Evolutionary conservation across 331 rosid genomes (phyloP), one percentile per base, ranked within the genome.

Genomic region (Ulmus americana): DNA sequence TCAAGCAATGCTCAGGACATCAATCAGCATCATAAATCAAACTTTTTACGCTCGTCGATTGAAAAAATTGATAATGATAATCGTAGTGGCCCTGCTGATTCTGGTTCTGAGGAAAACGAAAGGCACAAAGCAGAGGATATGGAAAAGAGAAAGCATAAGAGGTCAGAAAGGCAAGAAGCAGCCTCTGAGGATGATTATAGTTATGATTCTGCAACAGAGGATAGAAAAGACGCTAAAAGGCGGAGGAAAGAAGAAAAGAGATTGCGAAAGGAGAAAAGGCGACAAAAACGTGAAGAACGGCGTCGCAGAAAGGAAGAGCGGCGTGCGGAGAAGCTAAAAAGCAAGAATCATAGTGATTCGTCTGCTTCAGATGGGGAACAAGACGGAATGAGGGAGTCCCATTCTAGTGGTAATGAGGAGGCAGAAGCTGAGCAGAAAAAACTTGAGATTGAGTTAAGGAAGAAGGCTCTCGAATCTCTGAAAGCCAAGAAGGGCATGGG

Each of bases 391-490:
- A 78, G 45, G 57, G 95, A 76, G 78, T 59, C 75, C 71, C 69
- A 64, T 77, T 74, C 67, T 57, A 83, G 83, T 66, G 89, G 80
- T 48, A 55, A 74, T 75, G 95, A 80, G 55, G 88, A 81, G 61
- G 60, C 65, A 1, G 75, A 72, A 50, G 55, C 71, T 58, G 88
- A 81, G 66, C 95, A 80, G 76, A 84, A 66, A 71, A 94, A 76
- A 79, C 95, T 94, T 55, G 97, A 94, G 88, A 84, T 87, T 47
- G 97, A 85, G 80, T 75, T 94, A 12, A 86, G 99, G 62, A 89
- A 87, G 59, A 90, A 90, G 95, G 99, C 99, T 69, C 90, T 94
- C 5, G 96, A 94, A 77, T 76, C 95, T 12, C 79, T 84, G 63
- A 81, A 78, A 49, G 86, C 89, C 3, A 84, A 79, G 73, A 81